Base-by-base conservation (phyloP, 2,329 filamentous ascomycete species). In the Penicillium hordei region DNA sequence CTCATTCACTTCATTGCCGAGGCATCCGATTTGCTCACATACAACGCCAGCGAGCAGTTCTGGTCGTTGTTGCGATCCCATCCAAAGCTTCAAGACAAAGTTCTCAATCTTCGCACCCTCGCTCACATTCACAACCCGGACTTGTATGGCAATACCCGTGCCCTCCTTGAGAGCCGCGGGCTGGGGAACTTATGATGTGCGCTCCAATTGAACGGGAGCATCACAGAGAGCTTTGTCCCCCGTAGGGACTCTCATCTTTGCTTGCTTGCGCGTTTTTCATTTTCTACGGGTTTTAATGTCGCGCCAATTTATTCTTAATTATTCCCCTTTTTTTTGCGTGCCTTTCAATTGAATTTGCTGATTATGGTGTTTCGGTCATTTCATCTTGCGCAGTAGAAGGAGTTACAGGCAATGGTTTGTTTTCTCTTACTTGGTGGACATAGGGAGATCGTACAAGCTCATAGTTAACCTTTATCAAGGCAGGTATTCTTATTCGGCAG, bases 1-100 rank as follows among this genome's bases (percentile, higher is more conserved):
- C 13, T 66, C 0, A 25, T 64, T 1, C 33, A 44, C 0, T 65
- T 68, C 25, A 48, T 65, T 25, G 62, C 62, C 0, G 65, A 68
- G 29, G 52, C 52, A 0, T 49, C 43, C 9, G 57, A 63, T 17
- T 27, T 67, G 5, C 58, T 64, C 38, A 36, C 42, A 0, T 57
- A 58, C 17, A 44, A 48, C 1, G 61, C 52, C 19, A 34, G 46
- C 1, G 29, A 40, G 4, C 42, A 44, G 9, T 60, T 58, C 40
- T 62, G 56, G 60, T n/a, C 12, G 1, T 45, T 60, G 7, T 54
- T 65, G 55, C 36, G 52, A 1, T 19, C 25, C 0, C n/a, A 55
- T 4, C 36, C 44, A 1, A 46, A n/a, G 3, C 50, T 68, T 0
- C 50, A 60, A 17, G 38, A 38, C 9, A 25, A 45, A 9, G 49